These are phyloP conservation scores for Agastache rugosa DNA, from an alignment of 257 asterid species.

Conservation along the genomic window DNA sequence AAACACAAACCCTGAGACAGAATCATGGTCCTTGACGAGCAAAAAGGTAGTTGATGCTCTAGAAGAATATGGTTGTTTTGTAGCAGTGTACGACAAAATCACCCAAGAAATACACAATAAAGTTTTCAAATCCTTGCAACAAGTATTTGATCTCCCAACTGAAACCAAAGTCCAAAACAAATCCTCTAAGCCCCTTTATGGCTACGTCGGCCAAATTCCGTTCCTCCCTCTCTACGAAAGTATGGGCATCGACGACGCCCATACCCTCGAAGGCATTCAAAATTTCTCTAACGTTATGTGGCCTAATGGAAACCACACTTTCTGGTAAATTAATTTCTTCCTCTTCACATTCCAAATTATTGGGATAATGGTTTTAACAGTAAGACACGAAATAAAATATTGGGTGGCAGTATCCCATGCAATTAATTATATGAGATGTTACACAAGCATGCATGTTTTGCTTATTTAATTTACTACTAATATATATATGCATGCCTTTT, in stretches of 20 bases:
- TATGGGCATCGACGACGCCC: constrained; percentile 77
- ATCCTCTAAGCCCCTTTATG: constrained; percentile 68
- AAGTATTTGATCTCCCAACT: constrained; percentile 69
- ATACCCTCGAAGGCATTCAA: constrained; percentile 53
- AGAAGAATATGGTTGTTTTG: constrained; percentile 75
- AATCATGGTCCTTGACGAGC: constrained; percentile 53
- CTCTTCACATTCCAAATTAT: too few species aligned
- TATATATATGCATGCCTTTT: too few species aligned
- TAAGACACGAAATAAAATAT: too few species aligned
- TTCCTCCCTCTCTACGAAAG: constrained; percentile 74
- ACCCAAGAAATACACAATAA: constrained; percentile 43
- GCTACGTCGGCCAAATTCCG: constrained; percentile 80
- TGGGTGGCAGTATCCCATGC: too few species aligned
- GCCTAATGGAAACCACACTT: constrained; percentile 60
- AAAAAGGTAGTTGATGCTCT: constrained; percentile 53
- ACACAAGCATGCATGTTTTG: too few species aligned
- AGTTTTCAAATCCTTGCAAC: constrained; percentile 45
- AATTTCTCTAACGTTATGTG: constrained; percentile 65
- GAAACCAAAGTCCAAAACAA: constrained; percentile 65
- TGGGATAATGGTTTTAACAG: too few species aligned
- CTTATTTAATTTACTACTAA: too few species aligned
- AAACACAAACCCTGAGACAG: constrained; percentile 49
- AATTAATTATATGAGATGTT: too few species aligned
- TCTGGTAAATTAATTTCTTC: constrained; percentile 47
- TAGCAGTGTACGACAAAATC: constrained; percentile 57